These are phyloP conservation scores for Beauveria medogensis DNA, from an alignment of 2,329 filamentous ascomycete species.

Conservation along the genomic window DNA sequence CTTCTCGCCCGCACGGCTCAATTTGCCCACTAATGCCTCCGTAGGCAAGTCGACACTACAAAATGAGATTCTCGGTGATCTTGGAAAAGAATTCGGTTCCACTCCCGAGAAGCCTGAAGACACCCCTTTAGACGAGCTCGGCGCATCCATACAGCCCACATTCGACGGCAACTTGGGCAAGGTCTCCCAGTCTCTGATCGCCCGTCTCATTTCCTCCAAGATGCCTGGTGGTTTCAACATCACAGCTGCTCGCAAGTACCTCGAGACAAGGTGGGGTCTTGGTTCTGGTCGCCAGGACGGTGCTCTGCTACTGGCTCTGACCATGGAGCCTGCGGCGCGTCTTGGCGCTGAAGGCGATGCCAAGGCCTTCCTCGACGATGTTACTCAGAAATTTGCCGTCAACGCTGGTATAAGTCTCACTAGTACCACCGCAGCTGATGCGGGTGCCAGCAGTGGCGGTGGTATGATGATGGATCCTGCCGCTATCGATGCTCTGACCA, in stretches of 20 bases:
- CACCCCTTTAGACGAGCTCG: conserved; percentile 88
- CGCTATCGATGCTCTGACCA: conserved; percentile 91
- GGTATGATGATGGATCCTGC: conserved; percentile 99
- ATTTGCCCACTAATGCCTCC: neutral
- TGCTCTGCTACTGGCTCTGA: conserved; percentile 78
- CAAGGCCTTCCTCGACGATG: conserved; percentile 84
- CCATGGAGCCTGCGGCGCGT: conserved; percentile 84
- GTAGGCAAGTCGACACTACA: conserved; percentile 95
- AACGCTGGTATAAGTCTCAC: conserved; percentile 78
- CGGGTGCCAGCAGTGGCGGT: conserved; percentile 58
- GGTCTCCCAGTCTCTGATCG: conserved; percentile 87
- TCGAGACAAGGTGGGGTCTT: conserved; percentile 90
- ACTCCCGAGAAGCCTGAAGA: conserved; percentile 98
- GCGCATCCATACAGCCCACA: conserved; percentile 93
- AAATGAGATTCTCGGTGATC: conserved; percentile 95
- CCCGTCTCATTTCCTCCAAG: conserved; percentile 92
- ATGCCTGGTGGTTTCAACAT: conserved; percentile 99
- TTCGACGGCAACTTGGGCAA: conserved; percentile 98
- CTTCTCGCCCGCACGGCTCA: neutral
- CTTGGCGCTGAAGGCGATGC: conserved; percentile 84
- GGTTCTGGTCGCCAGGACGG: conserved; percentile 83
- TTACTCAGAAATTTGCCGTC: conserved; percentile 81
- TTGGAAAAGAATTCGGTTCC: conserved; percentile 97
- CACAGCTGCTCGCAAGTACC: conserved; percentile 86
- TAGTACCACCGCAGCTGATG: conserved; percentile 64